Evolutionary conservation across 305 asterid genomes (phyloP).

Genomic region (Solanum aculeatissimum): DNA sequence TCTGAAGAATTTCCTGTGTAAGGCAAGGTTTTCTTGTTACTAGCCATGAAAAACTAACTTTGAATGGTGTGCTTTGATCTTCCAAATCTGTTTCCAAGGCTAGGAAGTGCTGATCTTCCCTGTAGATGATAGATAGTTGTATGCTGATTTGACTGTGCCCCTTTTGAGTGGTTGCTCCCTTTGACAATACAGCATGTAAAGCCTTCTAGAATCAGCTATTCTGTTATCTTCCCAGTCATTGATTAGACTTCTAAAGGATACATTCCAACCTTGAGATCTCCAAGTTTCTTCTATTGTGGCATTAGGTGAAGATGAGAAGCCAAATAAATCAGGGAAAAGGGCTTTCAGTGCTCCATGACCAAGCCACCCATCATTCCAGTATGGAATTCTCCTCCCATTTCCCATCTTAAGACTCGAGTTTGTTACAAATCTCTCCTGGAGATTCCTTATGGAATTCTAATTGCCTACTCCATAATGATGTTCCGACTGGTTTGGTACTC

Average conservation of each 20-base stretch:
- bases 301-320: background rate
- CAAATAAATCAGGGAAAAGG: background rate
- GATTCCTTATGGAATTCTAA: background rate
- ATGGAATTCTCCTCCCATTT: background rate
- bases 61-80: background rate
- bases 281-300: background rate
- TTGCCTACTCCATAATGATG: background rate
- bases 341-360: background rate
- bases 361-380: background rate
- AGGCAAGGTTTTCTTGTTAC: background rate
- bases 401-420: background rate
- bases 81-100: background rate
- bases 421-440: background rate
- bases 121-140: background rate
- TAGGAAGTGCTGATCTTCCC: background rate
- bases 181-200: background rate
- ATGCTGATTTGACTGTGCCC: background rate
- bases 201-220: background rate
- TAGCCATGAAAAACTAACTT: background rate
- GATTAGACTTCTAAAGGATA: background rate
- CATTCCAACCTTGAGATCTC: background rate
- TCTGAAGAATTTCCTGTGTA: background rate
- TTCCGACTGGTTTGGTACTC: background rate
- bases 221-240: background rate
- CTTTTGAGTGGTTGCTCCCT: background rate